phyloP scores from a whole-genome alignment of 2,329 filamentous ascomycete genomes.

The Pseudogymnoascus sp. region DNA sequence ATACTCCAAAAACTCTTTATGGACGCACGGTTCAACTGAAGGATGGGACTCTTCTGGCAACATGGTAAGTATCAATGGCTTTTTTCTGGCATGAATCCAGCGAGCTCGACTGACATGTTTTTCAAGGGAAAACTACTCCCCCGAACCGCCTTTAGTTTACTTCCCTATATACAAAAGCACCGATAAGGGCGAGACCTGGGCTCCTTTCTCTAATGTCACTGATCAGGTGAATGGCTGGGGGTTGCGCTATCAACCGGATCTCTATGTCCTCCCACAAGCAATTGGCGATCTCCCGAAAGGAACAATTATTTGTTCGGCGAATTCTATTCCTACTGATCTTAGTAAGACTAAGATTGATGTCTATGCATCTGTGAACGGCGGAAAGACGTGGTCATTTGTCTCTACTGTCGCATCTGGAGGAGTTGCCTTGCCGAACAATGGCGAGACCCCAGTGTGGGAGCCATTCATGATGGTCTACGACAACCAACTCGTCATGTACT shows the following conservation, averaged over 20 bases:
- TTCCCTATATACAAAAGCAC: conserved; percentile 44
- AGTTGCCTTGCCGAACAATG: conserved; percentile 48
- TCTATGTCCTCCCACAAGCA: conserved; percentile 51
- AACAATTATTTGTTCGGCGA: conserved; percentile 48
- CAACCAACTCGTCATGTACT: conserved; percentile 54
- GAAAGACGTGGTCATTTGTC: conserved; percentile 55
- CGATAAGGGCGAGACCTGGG: conserved; percentile 50
- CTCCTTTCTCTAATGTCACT: conserved; percentile 48
- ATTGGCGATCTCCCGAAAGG: conserved; percentile 51
- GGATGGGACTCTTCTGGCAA: conserved; percentile 35
- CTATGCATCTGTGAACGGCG: conserved; percentile 53
- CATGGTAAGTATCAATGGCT: conserved; percentile 33
- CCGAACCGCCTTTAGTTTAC: conserved; percentile 6
- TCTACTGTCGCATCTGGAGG: conserved; percentile 53
- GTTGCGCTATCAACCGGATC: conserved; percentile 56
- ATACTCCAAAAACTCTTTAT: conserved; percentile 16
- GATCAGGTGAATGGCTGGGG: conserved; percentile 56
- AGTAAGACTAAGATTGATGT: conserved; percentile 57
- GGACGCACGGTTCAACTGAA: conserved; percentile 19
- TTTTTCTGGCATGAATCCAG: neutral
- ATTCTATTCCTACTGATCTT: conserved; percentile 37
- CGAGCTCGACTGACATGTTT: neutral
- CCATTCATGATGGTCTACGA: conserved; percentile 54
- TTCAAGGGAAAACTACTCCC: conserved; percentile 11
- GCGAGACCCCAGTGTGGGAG: conserved; percentile 60